Evolutionary conservation across 805 yeast genomes (phyloP), one percentile per base, ranked within the genome.

Genomic region (Candida chauliodis): DNA sequence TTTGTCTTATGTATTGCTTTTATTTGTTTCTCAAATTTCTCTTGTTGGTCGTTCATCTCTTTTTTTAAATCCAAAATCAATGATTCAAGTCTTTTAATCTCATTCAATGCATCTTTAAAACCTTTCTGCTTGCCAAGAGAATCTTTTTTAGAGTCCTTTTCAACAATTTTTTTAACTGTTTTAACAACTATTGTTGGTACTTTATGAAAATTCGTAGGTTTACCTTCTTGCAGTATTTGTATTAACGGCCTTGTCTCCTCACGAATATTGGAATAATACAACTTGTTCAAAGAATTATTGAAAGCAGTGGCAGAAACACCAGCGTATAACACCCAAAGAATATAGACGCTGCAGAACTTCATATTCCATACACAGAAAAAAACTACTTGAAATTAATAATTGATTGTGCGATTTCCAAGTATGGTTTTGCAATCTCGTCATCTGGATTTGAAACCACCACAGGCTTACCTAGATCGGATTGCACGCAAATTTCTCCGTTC

Each of bases 381-480:
- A 21, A 14, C 17, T 22, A 29, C 13, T 26, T n/a, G 28, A 34
- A 30, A n/a, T 39, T 42, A 25, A 40, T 35, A 3, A 40, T 40
- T 13, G 38, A 28, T 5, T 36, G 23, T 1, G 86, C 87, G 10
- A 82, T 64, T 1, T 63, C 61, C 7, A 59, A 44, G 49, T 81
- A 84, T 0, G 75, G 67, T 30, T 53, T 39, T 2, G 78, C 53
- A 5, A 67, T 35, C 2, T 65, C 61, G 0, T 69, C 67, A 10
- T 62, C 56, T 1, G 71, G 50, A 10, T 62, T 57, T 1, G 71
- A 51, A 2, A 80, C 53, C 0, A 78, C 78, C 1, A 79, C 64
- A 0, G 95, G 95, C 41, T 61, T 67, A 0, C 95, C 95, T 7
- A 49, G 45, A 52, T 86, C 95, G 2, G 85, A 73, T 28, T 73